Evolutionary conservation across 2,329 filamentous ascomycete species (phyloP), one percentile per base, ranked within the genome.

Genomic region (Colletotrichum camelliae): DNA sequence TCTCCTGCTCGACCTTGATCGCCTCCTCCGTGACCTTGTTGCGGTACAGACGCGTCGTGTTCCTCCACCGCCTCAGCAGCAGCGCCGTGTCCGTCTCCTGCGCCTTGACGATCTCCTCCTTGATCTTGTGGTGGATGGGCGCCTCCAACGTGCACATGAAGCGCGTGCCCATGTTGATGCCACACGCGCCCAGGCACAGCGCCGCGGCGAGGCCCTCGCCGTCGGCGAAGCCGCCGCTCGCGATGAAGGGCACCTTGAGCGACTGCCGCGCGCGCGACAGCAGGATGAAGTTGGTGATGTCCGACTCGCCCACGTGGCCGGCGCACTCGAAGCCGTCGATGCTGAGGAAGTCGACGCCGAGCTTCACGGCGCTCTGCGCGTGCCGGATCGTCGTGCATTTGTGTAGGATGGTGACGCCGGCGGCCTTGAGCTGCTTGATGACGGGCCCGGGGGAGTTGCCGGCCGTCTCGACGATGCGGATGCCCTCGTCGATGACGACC

Each of bases 321-420:
- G 96, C 97, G 87, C 97, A 99, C 86, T 99, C 97, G 83, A 99
- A 98, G 58, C 97, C 97, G 83, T 99, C 97, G 80, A 99, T 98
- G 79, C 94, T 96, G 74, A 99, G 87, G 86, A 99, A 98, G 85
- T 99, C 97, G 6, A 98, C 97, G 78, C 97, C 97, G 52, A 98
- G 92, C 86, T 98, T 98, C 75, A 98, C 91, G 65, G 97, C 97
- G 79, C 94, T 96, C 84, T 95, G 92, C 24, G 97, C 97, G 84
- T 99, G 97, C 71, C 96, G 90, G 86, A 99, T 98, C 7, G 95
- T 97, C 10, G 97, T 99, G 89, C 97, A 98, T 88, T 99, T 99
- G 91, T 99, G 97, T 72, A 99, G 88, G 80, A 99, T 93, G 72
- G 91, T 96, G 81, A 91, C 91, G 72, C 92, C 92, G 7, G 93